phyloP scores from a whole-genome alignment of 352 stramenopile genomes.

The Phytophthora fragariaefolia region DNA sequence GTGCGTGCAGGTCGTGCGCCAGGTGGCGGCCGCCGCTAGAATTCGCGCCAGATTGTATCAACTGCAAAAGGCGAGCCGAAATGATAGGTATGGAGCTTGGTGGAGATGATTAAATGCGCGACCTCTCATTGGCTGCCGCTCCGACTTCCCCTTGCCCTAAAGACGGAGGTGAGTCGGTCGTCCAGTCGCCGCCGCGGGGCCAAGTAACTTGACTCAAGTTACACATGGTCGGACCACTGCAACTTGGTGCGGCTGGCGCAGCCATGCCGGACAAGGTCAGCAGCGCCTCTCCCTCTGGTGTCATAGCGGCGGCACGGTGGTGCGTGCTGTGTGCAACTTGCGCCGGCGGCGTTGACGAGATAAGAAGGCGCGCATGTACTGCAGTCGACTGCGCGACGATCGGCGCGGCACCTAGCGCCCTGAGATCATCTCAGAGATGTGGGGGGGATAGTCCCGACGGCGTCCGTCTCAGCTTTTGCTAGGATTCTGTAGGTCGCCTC shows the following conservation, averaged over 20 bases:
- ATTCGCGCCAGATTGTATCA: slow-evolving; percentile 9
- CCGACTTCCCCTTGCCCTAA: slow-evolving; percentile 15
- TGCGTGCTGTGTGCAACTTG: slow-evolving; percentile 5
- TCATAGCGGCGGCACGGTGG: background rate
- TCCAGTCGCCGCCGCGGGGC: slow-evolving; percentile 5
- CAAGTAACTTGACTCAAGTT: background rate
- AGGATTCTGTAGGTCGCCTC: slow-evolving; percentile 3
- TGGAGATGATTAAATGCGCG: slow-evolving; percentile 3
- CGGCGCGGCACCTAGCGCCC: background rate
- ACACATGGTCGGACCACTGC: slow-evolving; percentile 7
- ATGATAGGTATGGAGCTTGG: slow-evolving; percentile 29
- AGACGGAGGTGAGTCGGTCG: slow-evolving; percentile 15
- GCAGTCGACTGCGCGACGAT: slow-evolving; percentile 11
- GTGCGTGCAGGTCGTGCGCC: slow-evolving; percentile 17
- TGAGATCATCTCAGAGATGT: slow-evolving; percentile 15
- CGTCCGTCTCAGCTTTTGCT: slow-evolving; percentile 17
- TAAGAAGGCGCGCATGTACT: too few species aligned
- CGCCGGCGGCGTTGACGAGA: background rate
- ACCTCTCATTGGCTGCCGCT: slow-evolving; percentile 19
- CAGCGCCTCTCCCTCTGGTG: background rate
- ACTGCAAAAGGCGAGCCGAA: slow-evolving; percentile 23
- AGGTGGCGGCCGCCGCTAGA: slow-evolving; percentile 25
- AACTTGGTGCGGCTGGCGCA: background rate
- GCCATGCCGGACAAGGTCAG: background rate
- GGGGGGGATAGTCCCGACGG: slow-evolving; percentile 7